Conservation (phyloP, 1,139 yeast species). For the Eremothecium gossypii region DNA sequence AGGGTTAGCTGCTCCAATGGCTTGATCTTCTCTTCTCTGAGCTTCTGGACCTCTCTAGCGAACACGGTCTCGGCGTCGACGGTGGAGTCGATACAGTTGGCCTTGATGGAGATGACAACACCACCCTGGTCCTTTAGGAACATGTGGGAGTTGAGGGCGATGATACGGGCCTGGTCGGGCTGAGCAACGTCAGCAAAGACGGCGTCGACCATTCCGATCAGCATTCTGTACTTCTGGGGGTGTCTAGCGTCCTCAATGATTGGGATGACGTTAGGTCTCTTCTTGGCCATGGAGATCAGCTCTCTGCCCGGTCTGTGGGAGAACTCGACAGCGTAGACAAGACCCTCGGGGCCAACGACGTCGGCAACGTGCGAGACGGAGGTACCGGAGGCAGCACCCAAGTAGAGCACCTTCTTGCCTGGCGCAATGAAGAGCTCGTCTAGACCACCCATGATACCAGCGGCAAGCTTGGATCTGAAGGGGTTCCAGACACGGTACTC, state of each 20-base stretch:
- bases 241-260: slow-evolving; percentile 99
- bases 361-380: slow-evolving; percentile 98
- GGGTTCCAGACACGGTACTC: slow-evolving; percentile 99
- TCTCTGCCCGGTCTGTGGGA: slow-evolving; percentile 99
- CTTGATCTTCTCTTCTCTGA: slow-evolving; percentile 97
- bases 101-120: slow-evolving; percentile 95
- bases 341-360: slow-evolving; percentile 97
- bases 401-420: slow-evolving; percentile 92
- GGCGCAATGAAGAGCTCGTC: slow-evolving; percentile 97
- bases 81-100: slow-evolving; percentile 99
- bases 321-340: slow-evolving; percentile 97
- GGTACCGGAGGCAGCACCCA: slow-evolving; percentile 99
- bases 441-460: slow-evolving; percentile 99
- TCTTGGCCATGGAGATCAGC: slow-evolving; percentile 98
- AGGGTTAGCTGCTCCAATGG: slow-evolving; percentile 97
- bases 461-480: slow-evolving; percentile 98
- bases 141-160: slow-evolving; percentile 95
- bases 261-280: slow-evolving; percentile 98
- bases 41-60: slow-evolving; percentile 98
- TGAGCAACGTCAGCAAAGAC: slow-evolving; percentile 99
- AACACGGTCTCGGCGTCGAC: slow-evolving; percentile 98
- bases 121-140: slow-evolving; percentile 98
- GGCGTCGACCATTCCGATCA: slow-evolving; percentile 95
- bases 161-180: slow-evolving; percentile 99
- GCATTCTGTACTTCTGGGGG: slow-evolving; percentile 99